phyloP scores from a whole-genome alignment of 768 basidiomycete species.

The Suillus ampliporus region DNA sequence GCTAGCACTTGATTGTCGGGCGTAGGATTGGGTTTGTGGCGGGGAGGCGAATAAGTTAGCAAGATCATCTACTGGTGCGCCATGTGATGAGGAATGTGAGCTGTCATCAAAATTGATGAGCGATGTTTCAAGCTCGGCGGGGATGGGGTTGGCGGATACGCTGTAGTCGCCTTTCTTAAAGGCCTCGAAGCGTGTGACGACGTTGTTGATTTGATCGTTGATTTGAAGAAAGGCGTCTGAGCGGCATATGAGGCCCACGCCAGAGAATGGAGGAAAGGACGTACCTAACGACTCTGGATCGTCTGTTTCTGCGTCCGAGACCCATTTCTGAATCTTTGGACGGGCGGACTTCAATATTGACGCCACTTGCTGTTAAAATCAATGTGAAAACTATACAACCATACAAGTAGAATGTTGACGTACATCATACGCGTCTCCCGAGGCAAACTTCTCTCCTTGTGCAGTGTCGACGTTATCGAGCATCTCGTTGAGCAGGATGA shows the following conservation, averaged over 20 bases:
- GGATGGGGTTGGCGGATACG: slow-evolving; percentile 70
- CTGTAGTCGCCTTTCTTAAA: slow-evolving; percentile 92
- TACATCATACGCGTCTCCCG: slow-evolving; percentile 93
- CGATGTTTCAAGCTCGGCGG: slow-evolving; percentile 58
- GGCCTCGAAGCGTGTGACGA: slow-evolving; percentile 87
- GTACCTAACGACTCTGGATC: slow-evolving; percentile 90
- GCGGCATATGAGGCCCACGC: slow-evolving; percentile 12
- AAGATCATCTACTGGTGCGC: slow-evolving; percentile 57
- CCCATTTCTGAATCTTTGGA: slow-evolving; percentile 98
- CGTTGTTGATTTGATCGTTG: slow-evolving; percentile 97
- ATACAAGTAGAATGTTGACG: slow-evolving; percentile 31
- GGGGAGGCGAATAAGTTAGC: slow-evolving; percentile 58
- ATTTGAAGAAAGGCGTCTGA: slow-evolving; percentile 92
- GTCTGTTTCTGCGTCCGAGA: slow-evolving; percentile 88
- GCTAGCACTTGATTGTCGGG: slow-evolving; percentile 7
- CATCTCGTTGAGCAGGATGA: slow-evolving; percentile 96
- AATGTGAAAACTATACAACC: neutral
- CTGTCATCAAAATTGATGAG: slow-evolving; percentile 82
- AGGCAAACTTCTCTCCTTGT: slow-evolving; percentile 78
- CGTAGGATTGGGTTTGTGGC: slow-evolving; percentile 4
- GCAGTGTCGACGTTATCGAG: slow-evolving; percentile 84
- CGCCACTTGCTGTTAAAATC: slow-evolving; percentile 78
- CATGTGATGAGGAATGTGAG: slow-evolving; percentile 20
- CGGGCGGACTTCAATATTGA: slow-evolving; percentile 78
- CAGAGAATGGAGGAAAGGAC: slow-evolving; percentile 22